Conservation (phyloP, 225 moss, liverwort and hornwort genomes). For the Lunularia cruciata region DNA sequence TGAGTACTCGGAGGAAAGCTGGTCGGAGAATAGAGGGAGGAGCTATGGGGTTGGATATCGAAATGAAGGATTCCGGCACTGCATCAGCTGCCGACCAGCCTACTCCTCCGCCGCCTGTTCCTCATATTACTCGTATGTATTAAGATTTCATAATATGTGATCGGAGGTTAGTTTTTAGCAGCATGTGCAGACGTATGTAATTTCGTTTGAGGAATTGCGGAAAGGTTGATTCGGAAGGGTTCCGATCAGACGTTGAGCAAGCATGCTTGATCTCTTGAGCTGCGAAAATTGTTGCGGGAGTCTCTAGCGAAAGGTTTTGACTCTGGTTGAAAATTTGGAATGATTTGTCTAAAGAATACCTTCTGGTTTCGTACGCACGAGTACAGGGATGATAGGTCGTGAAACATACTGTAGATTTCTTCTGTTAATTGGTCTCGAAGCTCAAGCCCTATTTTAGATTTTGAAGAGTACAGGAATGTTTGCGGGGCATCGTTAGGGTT, state of each 20-base stretch:
- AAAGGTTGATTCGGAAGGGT: neutral
- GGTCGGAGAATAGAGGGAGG: neutral
- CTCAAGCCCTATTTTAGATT: neutral
- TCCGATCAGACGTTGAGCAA: neutral
- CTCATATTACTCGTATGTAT: slow-evolving; percentile 32
- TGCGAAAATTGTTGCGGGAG: neutral
- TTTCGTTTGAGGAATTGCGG: neutral
- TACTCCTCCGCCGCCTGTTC: slow-evolving; percentile 46
- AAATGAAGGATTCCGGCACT: slow-evolving; percentile 53
- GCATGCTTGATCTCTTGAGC: neutral
- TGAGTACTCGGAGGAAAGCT: neutral
- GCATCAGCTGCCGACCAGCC: slow-evolving; percentile 36
- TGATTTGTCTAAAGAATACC: neutral
- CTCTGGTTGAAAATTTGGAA: neutral
- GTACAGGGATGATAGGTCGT: neutral
- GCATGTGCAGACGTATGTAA: neutral
- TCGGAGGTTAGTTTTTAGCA: neutral
- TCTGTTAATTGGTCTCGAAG: neutral
- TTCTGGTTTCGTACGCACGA: too few relatives aligned
- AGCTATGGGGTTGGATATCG: slow-evolving; percentile 66
- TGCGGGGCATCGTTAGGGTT: slow-evolving; percentile 7
- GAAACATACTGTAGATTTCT: neutral
- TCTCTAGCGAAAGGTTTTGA: neutral
- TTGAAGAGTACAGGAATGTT: too few relatives aligned
- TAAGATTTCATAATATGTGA: slow-evolving; percentile 10